Evolutionary conservation across 164 flowering plant genomes (phyloP), one percentile per base, ranked within the genome.

Genomic region (Vitis rupestris): DNA sequence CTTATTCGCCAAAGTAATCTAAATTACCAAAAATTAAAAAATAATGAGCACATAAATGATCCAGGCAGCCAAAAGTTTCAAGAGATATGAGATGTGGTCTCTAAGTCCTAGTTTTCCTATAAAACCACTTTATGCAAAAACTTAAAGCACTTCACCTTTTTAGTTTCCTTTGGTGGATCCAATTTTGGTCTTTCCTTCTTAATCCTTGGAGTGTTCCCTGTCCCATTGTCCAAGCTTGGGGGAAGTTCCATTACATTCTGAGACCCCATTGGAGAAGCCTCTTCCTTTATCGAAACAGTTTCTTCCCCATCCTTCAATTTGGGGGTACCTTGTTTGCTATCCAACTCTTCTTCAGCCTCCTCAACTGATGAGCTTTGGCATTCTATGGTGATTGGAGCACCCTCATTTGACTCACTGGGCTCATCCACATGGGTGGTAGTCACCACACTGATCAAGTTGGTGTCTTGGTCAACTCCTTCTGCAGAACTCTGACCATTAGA

Each of bases 141-240:
- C 17, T 68, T 16, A 10, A 37, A 49, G 31, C 1, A 44, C 47
- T 63, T 76, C 61, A 90, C 97, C 93, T 83, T 85, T 70, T 61
- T 79, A 66, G 83, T 48, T 60, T 66, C 75, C 69, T 78, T 83
- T 27, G 61, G 79, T 8, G 67, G 73, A 77, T 76, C 70, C 75
- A 51, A 55, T 69, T 79, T 76, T 11, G 64, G 65, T 48, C 53
- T 74, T 73, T 78, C 79, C 65, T 66, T 71, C 65, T 75, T 65
- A 19, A 13, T 49, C 50, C 64, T 72, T 64, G 69, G 61, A 68
- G 60, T 47, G 10, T 23, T 61, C 54, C 49, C 68, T n/a, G 7
- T 70, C 59, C 70, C 78, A 65, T 37, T 66, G 13, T 66, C 73
- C 63, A 37, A 3, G 10, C 63, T 57, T 17, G 64, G 30, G 37